A percentile compares a stretch with the other conserved stretches of the same genome.
Conservation (phyloP, 2,329 filamentous ascomycete genomes). For the Colletotrichum liaoningense region DNA sequence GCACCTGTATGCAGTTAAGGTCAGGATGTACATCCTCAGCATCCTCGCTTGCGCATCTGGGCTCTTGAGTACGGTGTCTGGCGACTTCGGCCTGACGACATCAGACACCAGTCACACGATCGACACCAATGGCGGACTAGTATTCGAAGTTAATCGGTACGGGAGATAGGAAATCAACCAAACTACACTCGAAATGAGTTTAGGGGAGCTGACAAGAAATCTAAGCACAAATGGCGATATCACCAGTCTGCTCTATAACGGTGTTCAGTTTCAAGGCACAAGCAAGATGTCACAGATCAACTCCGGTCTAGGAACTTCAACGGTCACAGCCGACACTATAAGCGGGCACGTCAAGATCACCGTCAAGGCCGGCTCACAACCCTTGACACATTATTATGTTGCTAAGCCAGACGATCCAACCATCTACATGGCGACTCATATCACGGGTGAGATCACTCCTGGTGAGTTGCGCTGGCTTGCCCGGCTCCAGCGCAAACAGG, state of each 20-base stretch:
- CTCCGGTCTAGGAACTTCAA: conserved; percentile 53
- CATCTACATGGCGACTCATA: conserved; percentile 41
- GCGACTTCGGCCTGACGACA: conserved; percentile 31
- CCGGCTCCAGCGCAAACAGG: conserved; percentile 32
- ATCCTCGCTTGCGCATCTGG: neutral
- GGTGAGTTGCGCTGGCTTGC: conserved; percentile 41
- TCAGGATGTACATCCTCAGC: conserved; percentile 3
- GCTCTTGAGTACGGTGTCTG: neutral
- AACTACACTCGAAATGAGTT: too few species aligned
- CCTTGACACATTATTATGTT: conserved; percentile 41
- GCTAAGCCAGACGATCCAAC: conserved; percentile 38
- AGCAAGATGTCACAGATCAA: conserved; percentile 59
- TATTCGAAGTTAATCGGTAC: conserved; percentile 40
- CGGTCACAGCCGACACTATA: conserved; percentile 38
- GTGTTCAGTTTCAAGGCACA: conserved; percentile 59
- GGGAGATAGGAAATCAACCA: neutral
- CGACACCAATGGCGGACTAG: conserved; percentile 40
- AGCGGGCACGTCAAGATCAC: conserved; percentile 39
- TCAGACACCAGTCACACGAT: conserved; percentile 36
- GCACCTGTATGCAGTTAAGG: too few species aligned
- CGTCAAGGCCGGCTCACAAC: conserved; percentile 36
- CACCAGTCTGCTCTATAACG: conserved; percentile 67
- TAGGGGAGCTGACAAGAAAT: conserved; percentile 45
- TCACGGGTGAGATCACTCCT: conserved; percentile 39
- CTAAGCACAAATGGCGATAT: conserved; percentile 68